These are phyloP conservation scores for Russula olivacea DNA, from an alignment of 768 basidiomycete species.

Conservation along the genomic window DNA sequence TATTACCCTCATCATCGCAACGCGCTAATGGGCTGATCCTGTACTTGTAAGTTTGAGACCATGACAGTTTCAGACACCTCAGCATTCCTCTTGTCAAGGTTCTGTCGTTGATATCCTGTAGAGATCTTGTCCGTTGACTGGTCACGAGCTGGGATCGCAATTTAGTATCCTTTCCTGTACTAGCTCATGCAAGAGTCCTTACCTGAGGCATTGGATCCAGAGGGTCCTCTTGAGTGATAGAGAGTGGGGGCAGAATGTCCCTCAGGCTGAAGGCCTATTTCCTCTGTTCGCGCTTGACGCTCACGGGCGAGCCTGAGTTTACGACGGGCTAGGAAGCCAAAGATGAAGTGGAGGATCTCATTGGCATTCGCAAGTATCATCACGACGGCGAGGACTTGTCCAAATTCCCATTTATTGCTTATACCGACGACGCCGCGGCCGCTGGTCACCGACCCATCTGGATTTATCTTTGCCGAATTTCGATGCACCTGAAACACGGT, in stretches of 20 bases:
- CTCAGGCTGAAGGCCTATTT: too few relatives aligned
- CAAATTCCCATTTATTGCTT: constrained; percentile 12
- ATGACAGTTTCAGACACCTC: not conserved
- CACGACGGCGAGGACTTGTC: constrained; percentile 17
- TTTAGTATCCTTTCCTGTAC: not conserved
- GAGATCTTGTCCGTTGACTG: not conserved
- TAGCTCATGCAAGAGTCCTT: not conserved
- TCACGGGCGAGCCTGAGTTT: not conserved
- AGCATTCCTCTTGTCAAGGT: not conserved
- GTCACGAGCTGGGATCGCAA: not conserved
- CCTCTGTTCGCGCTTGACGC: not conserved
- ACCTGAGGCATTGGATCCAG: not conserved
- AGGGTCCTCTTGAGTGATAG: not conserved
- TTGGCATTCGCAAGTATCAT: constrained; percentile 17
- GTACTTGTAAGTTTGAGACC: not conserved
- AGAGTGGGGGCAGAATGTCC: not conserved
- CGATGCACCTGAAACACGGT: constrained; percentile 4
- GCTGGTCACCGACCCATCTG: not conserved
- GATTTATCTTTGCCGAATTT: not conserved
- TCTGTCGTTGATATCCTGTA: not conserved
- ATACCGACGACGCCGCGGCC: not conserved
- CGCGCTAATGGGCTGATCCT: not conserved
- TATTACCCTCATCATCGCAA: too few relatives aligned
- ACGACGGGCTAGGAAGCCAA: not conserved
- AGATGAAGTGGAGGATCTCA: constrained; percentile 9